Percentiles rank a stretch among this genome's conserved stretches.
Conservation (phyloP, 495 filamentous ascomycete genomes). For the Daldinia childiae region DNA sequence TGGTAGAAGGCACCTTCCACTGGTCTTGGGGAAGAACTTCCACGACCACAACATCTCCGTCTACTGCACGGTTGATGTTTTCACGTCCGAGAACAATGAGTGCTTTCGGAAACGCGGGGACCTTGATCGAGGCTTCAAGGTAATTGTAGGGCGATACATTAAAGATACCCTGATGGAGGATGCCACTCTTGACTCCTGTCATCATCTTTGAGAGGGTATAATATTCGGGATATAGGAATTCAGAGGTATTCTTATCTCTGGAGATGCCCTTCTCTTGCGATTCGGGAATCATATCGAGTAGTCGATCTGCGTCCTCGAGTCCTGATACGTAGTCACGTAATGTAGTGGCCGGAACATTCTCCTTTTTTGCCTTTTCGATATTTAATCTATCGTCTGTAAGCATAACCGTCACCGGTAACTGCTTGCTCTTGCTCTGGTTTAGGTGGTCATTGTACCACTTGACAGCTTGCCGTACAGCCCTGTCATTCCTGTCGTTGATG, state of each 20-base stretch:
- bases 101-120: conserved; percentile 86
- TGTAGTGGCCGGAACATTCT: conserved; percentile 72
- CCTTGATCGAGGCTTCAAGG: conserved; percentile 88
- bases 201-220: conserved; percentile 91
- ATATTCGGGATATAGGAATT: conserved; percentile 83
- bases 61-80: conserved; percentile 93
- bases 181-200: conserved; percentile 86
- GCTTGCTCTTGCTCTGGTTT: conserved; percentile 65
- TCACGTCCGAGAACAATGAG: conserved; percentile 91
- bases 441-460: conserved; percentile 91
- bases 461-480: conserved; percentile 85
- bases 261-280: conserved; percentile 71
- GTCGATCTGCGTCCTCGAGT: conserved; percentile 80
- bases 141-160: conserved; percentile 98
- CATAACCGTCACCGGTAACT: conserved; percentile 84
- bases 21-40: conserved; percentile 92
- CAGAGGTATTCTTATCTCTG: conserved; percentile 68
- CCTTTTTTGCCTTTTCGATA: conserved; percentile 79
- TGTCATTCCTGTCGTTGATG: conserved; percentile 96
- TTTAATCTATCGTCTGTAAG: conserved; percentile 92
- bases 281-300: conserved; percentile 95
- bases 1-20: conserved; percentile 94
- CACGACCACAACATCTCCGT: conserved; percentile 90
- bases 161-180: conserved; percentile 91
- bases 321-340: conserved; percentile 81